These are phyloP conservation scores for Stachybotrys chartarum DNA, from an alignment of 2,329 filamentous ascomycete genomes.

Conservation along the genomic window DNA sequence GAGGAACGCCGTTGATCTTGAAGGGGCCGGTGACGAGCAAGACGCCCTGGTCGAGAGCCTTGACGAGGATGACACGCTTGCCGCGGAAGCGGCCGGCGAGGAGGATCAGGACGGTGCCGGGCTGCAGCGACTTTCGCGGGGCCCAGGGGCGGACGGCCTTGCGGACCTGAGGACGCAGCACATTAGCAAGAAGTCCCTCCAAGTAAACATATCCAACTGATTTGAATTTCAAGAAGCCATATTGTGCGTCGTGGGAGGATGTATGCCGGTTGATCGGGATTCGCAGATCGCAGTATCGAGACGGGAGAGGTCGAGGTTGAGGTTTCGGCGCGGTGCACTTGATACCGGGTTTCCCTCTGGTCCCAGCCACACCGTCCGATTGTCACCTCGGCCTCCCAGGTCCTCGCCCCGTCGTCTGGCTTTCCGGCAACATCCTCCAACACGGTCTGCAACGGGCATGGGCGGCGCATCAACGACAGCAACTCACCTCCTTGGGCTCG, in stretches of 20 bases:
- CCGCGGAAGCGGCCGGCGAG: constrained; percentile 99
- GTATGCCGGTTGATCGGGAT: not conserved
- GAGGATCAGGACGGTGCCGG: constrained; percentile 95
- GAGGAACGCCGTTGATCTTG: constrained; percentile 99
- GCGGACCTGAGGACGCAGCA: constrained; percentile 61
- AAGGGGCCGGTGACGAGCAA: constrained; percentile 99
- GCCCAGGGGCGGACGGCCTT: constrained; percentile 86
- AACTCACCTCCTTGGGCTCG: constrained; percentile 89
- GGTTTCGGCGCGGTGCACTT: no score
- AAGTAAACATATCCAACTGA: not conserved
- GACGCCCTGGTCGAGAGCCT: constrained; percentile 93
- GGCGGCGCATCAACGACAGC: constrained; percentile 11
- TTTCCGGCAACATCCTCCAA: no score
- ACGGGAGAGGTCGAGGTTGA: not conserved
- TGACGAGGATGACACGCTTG: constrained; percentile 99
- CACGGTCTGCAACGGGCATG: constrained; percentile 1
- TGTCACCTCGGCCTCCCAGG: not conserved
- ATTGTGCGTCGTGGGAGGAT: not conserved
- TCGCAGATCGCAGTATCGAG: not conserved
- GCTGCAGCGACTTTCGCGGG: constrained; percentile 82
- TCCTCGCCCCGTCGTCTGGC: not conserved
- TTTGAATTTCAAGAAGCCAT: not conserved
- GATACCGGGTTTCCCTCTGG: no score
- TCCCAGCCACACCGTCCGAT: not conserved
- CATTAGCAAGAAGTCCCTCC: constrained; percentile 16